A percentile compares a stretch with the other conserved stretches of the same genome.
phyloP scores from a whole-genome alignment of 1,284 basidiomycete species.

The Phlebopus sp. region DNA sequence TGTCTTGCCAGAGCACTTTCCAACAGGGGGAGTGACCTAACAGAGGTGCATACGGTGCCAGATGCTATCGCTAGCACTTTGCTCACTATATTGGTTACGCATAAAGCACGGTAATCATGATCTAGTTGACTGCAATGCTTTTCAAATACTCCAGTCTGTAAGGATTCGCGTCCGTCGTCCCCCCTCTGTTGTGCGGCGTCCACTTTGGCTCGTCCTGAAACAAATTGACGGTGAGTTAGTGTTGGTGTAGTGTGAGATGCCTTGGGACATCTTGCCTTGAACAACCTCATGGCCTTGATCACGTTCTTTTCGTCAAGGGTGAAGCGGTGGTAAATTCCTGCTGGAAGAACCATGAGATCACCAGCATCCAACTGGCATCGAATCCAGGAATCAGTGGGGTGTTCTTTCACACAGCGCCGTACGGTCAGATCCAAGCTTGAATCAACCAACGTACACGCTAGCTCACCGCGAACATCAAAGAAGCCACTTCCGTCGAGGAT shows the following conservation, averaged over 20 bases:
- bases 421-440: not conserved
- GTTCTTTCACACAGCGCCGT: constrained; percentile 34
- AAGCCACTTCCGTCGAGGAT: constrained; percentile 79
- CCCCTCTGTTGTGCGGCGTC: constrained; percentile 68
- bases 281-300: constrained; percentile 74
- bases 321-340: constrained; percentile 86
- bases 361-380: constrained; percentile 65
- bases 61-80: no score
- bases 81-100: not conserved
- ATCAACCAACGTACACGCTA: no score
- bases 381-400: constrained; percentile 67
- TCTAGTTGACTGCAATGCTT: constrained; percentile 36
- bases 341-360: constrained; percentile 72
- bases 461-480: constrained; percentile 78
- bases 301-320: constrained; percentile 70
- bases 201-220: constrained; percentile 86
- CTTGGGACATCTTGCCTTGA: constrained; percentile 52
- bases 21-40: no score
- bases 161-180: constrained; percentile 60
- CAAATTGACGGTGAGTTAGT: not conserved
- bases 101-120: not conserved
- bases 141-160: constrained; percentile 63
- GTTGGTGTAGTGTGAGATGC: not conserved
- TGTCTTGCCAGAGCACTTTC: no score
- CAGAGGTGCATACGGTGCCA: no score